phyloP scores from a whole-genome alignment of 352 stramenopile species.

The Phytophthora idaei region DNA sequence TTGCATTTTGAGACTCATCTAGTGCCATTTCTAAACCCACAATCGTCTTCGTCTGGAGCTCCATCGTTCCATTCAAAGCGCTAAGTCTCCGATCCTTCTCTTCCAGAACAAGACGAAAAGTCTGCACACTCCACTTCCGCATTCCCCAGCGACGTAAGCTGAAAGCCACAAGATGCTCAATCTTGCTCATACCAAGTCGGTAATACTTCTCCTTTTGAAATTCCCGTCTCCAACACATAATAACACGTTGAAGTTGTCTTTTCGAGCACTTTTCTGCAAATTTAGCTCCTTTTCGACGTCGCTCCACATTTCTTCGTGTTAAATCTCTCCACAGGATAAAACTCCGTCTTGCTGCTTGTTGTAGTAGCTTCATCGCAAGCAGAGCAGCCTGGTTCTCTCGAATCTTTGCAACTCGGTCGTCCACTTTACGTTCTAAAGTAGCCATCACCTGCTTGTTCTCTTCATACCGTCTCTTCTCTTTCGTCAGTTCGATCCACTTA shows the following conservation, averaged over 20 bases:
- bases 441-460: conserved; percentile 13
- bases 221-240: conserved; percentile 20
- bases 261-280: neutral
- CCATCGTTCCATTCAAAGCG: conserved; percentile 5
- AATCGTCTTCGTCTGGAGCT: conserved; percentile 6
- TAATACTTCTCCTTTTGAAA: conserved; percentile 3
- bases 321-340: conserved; percentile 24
- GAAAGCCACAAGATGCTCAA: conserved; percentile 8
- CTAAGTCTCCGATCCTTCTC: conserved; percentile 14
- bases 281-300: neutral
- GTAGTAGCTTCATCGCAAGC: conserved; percentile 23
- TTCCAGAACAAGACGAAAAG: conserved; percentile 21
- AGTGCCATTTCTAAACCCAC: conserved; percentile 16
- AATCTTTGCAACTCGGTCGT: conserved; percentile 20
- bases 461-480: conserved; percentile 14
- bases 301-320: conserved; percentile 5
- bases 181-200: conserved; percentile 2
- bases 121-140: conserved; percentile 24
- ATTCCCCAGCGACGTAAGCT: conserved; percentile 19
- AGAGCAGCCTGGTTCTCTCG: conserved; percentile 19
- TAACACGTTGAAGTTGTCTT: conserved; percentile 1
- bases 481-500: conserved; percentile 36
- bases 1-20: neutral
- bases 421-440: conserved; percentile 17
- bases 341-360: conserved; percentile 19